Percentiles rank a stretch among this genome's conserved stretches.
These are phyloP conservation scores for Priceomyces haplophilus DNA, from an alignment of 805 yeast species.

Conservation along the genomic window DNA sequence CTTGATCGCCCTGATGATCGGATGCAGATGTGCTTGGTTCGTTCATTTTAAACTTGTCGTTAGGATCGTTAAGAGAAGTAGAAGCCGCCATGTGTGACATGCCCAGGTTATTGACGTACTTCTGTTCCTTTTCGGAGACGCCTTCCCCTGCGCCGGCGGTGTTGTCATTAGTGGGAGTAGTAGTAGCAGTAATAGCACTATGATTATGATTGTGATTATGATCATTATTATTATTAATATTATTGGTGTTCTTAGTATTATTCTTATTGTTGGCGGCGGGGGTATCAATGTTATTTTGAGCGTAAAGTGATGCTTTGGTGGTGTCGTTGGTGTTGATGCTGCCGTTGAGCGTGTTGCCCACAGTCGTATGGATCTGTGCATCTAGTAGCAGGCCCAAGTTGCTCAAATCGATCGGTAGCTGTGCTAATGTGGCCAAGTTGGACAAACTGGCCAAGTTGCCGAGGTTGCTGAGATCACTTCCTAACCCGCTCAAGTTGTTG, in stretches of 20 bases:
- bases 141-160: neutral
- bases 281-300: neutral
- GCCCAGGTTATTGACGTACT: neutral
- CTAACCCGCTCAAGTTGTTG: slow-evolving; percentile 34
- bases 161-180: slow-evolving; percentile 4
- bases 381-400: slow-evolving; percentile 32
- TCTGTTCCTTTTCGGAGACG: too few species aligned
- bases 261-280: neutral
- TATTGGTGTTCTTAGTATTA: neutral
- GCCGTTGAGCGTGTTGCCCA: neutral
- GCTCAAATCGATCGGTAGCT: slow-evolving; percentile 38
- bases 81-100: neutral
- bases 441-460: slow-evolving; percentile 39
- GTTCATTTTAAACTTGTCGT: slow-evolving; percentile 6
- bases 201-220: too few species aligned
- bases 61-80: slow-evolving; percentile 6
- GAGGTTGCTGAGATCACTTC: slow-evolving; percentile 32
- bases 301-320: neutral
- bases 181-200: neutral
- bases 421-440: slow-evolving; percentile 42
- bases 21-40: slow-evolving; percentile 3
- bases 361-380: slow-evolving; percentile 14
- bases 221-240: too few species aligned
- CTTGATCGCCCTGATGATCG: slow-evolving; percentile 1
- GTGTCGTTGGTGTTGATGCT: neutral